phyloP scores from a whole-genome alignment of 2,329 filamentous ascomycete genomes.

The Ophiognomonia clavigignenti-juglandacearum region DNA sequence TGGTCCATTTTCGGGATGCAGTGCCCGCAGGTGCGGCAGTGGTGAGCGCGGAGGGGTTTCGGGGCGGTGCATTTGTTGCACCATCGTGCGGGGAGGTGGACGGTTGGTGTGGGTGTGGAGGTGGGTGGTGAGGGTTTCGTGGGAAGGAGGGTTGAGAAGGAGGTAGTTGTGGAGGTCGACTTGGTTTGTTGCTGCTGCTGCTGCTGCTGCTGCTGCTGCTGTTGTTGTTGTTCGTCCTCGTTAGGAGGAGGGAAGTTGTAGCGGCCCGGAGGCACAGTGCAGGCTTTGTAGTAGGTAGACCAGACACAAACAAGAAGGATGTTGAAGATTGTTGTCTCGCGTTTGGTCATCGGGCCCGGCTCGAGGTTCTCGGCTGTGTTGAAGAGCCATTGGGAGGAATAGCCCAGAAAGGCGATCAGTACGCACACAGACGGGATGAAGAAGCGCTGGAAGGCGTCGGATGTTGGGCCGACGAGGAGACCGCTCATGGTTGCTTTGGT shows the following conservation, averaged over 20 bases:
- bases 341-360: slow-evolving; percentile 53
- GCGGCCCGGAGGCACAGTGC: slow-evolving; percentile 53
- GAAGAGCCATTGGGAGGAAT: slow-evolving; percentile 69
- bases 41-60: slow-evolving; percentile 75
- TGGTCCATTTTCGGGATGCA: slow-evolving; percentile 82
- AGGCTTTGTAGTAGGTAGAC: slow-evolving; percentile 62
- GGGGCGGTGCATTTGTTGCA: slow-evolving; percentile 70
- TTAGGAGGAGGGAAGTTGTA: slow-evolving; percentile 37
- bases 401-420: slow-evolving; percentile 66
- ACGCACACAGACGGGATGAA: slow-evolving; percentile 64
- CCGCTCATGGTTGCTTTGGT: slow-evolving; percentile 7
- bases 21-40: slow-evolving; percentile 71
- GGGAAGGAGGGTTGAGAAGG: not conserved
- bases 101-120: slow-evolving; percentile 20
- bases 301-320: slow-evolving; percentile 57
- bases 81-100: slow-evolving; percentile 44
- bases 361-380: slow-evolving; percentile 51
- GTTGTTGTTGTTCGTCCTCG: slow-evolving; percentile 1
- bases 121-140: not conserved
- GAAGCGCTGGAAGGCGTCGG: slow-evolving; percentile 45
- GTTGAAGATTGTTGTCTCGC: slow-evolving; percentile 63
- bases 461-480: slow-evolving; percentile 30
- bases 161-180: not conserved
- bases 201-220: not conserved
- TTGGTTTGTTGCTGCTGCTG: not conserved